A percentile compares a stretch with the other conserved stretches of the same genome.
phyloP scores from a whole-genome alignment of 371 early-diverging fungal species.

The Fennellomyces sp. region DNA sequence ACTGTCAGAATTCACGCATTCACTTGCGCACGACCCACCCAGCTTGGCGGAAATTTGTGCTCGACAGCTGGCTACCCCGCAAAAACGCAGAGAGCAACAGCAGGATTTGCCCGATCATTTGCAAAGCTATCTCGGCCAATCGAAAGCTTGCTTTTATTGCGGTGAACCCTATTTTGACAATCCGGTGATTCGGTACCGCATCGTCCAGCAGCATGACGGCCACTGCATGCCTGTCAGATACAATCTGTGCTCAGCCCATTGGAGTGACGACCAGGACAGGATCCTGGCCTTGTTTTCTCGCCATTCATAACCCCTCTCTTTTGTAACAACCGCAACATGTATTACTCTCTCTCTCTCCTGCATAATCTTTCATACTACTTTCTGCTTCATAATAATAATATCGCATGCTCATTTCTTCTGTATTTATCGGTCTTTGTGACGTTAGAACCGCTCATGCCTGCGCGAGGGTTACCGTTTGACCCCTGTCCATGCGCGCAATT shows the following conservation, averaged over 20 bases:
- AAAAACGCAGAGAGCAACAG: not conserved
- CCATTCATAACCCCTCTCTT: not conserved
- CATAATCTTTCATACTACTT: no score
- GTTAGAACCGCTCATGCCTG: no score
- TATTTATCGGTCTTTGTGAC: no score
- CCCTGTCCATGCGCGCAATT: no score
- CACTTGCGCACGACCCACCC: conserved; percentile 18
- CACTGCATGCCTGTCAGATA: conserved; percentile 19
- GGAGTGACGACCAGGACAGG: conserved; percentile 25
- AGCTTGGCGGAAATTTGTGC: conserved; percentile 23
- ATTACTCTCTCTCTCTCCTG: no score
- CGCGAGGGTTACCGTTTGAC: no score
- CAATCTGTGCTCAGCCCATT: conserved; percentile 27
- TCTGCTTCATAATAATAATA: no score
- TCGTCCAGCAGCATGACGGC: conserved; percentile 52
- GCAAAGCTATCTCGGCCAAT: conserved; percentile 57
- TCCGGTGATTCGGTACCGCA: conserved; percentile 54
- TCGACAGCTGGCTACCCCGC: conserved; percentile 13
- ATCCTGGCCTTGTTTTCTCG: conserved; percentile 13
- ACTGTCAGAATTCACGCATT: not conserved
- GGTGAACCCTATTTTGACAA: conserved; percentile 78
- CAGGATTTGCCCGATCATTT: conserved; percentile 8
- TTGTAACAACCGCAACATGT: not conserved
- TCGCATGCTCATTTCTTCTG: no score
- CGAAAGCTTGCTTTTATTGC: conserved; percentile 78